Evolutionary conservation across 208 protist species (phyloP).

Genomic region (Endotrypanum monterogeii): DNA sequence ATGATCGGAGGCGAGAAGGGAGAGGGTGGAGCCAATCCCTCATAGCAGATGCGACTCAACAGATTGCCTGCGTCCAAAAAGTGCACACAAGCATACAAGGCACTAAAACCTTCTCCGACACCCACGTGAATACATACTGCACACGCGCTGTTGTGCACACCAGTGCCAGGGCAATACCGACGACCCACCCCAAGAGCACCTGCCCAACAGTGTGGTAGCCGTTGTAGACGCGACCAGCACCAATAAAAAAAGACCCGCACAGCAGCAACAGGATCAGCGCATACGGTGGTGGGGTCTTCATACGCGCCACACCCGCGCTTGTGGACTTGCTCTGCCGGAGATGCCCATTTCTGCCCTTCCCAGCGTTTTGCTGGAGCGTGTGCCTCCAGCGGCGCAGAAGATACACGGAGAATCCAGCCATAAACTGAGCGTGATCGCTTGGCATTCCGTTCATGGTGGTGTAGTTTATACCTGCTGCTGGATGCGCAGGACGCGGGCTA

Average conservation of each 20-base stretch:
- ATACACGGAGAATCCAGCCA: slow-evolving; percentile 68
- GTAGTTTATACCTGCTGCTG: slow-evolving; percentile 37
- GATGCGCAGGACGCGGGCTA: slow-evolving; percentile 50
- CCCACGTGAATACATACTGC: slow-evolving; percentile 33
- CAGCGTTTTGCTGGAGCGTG: background rate
- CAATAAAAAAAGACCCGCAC: slow-evolving; percentile 41
- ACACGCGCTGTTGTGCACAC: slow-evolving; percentile 30
- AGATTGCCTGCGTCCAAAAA: slow-evolving; percentile 48
- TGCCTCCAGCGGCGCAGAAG: slow-evolving; percentile 31
- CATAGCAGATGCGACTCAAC: slow-evolving; percentile 5
- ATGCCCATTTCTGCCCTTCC: background rate
- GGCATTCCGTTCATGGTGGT: slow-evolving; percentile 73
- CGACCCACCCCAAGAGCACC: slow-evolving; percentile 50
- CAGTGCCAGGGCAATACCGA: slow-evolving; percentile 42
- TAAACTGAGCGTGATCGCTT: slow-evolving; percentile 82
- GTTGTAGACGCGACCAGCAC: slow-evolving; percentile 73
- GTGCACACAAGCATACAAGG: slow-evolving; percentile 68
- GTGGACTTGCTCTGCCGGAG: background rate
- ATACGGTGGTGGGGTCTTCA: background rate
- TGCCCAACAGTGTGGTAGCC: slow-evolving; percentile 67
- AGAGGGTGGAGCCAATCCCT: background rate
- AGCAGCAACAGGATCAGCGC: slow-evolving; percentile 33
- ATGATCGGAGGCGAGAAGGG: background rate
- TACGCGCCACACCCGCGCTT: background rate
- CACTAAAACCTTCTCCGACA: slow-evolving; percentile 31